Base-by-base conservation (phyloP, 352 stramenopile genomes). In the Pythium coloratum region DNA sequence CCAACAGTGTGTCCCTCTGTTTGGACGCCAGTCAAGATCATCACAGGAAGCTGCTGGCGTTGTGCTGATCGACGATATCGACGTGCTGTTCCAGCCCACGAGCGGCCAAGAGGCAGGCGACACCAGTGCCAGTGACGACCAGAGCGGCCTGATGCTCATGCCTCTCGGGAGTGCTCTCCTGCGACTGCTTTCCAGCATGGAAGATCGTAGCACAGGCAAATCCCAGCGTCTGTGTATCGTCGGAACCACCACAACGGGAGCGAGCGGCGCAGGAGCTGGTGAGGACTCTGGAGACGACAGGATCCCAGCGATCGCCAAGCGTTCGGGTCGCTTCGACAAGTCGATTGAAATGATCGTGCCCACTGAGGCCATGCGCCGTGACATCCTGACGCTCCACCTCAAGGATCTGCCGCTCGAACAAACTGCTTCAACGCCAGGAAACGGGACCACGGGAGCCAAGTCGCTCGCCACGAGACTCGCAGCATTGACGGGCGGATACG, bases 41-140 rank as follows among this genome's bases (percentile, higher is more conserved):
- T 18, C 28, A 13, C 16, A 20, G 14, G n/a, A 26, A 33, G 59
- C 44, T 42, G 62, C 55, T 58, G 80, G 82, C 12, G 81, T 89
- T 14, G 57, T 92, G 24, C 44, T 92, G 36, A 75, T 94, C 60
- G 86, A 94, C 70, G 82, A 94, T 34, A 62, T 91, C 36, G 78
- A 91, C 49, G 76, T 76, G 42, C 76, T 92, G 49, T 92, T 94
- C 64, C 72, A 81, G 57, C 68, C 76, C 0, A 40, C 69, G 0
- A 77, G 80, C 47, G 82, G 81, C 2, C 71, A 81, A 49, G 66
- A 66, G 4, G 69, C 74, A 28, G 46, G 18, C 47, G 55, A 64
- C 9, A 9, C 42, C 13, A 50, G 42, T 6, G 70, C 69, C 1
- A 62, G 53, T 20, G 67, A 79, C 16, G 74, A 68, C 14, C 67